Percentiles rank a stretch among this genome's conserved stretches.
These are phyloP conservation scores for Bigelowiella natans DNA, from an alignment of 78 protist genomes.

Conservation along the genomic window DNA sequence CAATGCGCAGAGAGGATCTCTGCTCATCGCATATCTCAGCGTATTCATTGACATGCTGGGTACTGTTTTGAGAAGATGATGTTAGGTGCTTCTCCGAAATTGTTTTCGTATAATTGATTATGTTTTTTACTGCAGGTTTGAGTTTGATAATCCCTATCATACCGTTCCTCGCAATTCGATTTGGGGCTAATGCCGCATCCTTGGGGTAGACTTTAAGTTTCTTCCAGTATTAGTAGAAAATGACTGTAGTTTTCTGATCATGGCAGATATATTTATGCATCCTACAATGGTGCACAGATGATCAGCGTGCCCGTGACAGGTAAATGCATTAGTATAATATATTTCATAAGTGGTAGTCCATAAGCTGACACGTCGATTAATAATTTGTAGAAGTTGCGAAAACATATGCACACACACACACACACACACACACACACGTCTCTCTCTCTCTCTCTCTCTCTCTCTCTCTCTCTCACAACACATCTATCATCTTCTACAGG, in stretches of 20 bases:
- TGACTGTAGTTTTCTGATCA: background rate
- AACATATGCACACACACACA: background rate
- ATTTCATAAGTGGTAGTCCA: background rate
- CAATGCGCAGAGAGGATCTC: too few species aligned
- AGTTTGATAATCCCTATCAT: background rate
- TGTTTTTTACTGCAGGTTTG: background rate
- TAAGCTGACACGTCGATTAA: too few species aligned
- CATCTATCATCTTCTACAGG: background rate
- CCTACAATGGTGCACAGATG: background rate
- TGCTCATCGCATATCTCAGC: background rate
- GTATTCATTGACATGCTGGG: background rate
- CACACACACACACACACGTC: background rate
- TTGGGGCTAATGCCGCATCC: background rate
- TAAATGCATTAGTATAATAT: background rate
- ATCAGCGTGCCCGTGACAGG: background rate
- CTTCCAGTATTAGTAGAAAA: background rate
- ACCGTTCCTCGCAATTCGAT: background rate
- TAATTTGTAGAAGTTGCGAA: background rate
- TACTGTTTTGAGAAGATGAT: too few species aligned
- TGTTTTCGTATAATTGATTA: too few species aligned
- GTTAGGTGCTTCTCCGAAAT: too few species aligned
- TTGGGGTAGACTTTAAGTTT: background rate
- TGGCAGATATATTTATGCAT: background rate
- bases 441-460: background rate
- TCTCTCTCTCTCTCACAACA: background rate